Evolutionary conservation across 495 filamentous ascomycete species (phyloP).

Genomic region (Trichoderma virens): DNA sequence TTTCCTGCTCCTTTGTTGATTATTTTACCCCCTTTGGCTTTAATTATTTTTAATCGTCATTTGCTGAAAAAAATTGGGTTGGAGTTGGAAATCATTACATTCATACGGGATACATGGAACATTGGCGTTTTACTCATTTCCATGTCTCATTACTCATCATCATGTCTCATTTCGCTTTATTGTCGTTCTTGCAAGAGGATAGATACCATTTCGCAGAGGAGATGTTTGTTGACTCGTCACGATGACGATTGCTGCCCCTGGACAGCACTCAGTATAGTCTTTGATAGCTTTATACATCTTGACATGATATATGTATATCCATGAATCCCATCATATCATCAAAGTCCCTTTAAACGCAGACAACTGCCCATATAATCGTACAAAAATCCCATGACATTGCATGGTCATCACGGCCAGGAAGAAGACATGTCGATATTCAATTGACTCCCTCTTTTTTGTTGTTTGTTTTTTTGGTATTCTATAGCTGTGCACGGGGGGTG

Average conservation of each 20-base stretch:
- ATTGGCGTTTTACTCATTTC: not conserved
- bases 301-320: not conserved
- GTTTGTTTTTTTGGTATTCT: too few relatives aligned
- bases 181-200: constrained; percentile 1
- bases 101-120: constrained; percentile 2
- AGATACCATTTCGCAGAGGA: constrained; percentile 6
- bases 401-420: too few relatives aligned
- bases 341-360: not conserved
- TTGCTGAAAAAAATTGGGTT: not conserved
- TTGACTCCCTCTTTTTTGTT: too few relatives aligned
- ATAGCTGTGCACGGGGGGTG: too few relatives aligned
- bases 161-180: not conserved
- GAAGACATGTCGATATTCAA: too few relatives aligned
- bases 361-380: not conserved
- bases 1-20: not conserved
- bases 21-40: not conserved
- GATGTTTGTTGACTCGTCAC: not conserved
- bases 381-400: not conserved
- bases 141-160: not conserved
- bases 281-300: constrained; percentile 6
- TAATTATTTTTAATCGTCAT: not conserved
- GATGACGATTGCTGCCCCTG: not conserved
- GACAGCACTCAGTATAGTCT: not conserved
- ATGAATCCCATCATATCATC: not conserved
- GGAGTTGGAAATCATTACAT: not conserved